Conservation (phyloP, 768 basidiomycete species). For the Kwoniella pini region DNA sequence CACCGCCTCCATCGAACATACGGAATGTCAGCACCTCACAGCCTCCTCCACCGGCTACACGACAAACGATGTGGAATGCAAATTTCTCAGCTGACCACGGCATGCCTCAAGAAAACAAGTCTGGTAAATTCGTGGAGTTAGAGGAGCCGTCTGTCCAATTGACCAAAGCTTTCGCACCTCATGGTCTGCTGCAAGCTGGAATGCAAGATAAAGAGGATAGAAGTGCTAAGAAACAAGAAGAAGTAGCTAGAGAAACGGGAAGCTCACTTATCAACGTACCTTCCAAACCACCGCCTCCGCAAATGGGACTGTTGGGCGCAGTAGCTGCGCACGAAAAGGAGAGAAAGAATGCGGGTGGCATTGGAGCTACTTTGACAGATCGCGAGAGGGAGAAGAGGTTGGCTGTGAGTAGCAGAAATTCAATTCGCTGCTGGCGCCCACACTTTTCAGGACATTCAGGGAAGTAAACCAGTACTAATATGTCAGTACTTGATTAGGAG, state of each 20-base stretch:
- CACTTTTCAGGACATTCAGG: too few species aligned
- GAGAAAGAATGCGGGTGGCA: constrained; percentile 88
- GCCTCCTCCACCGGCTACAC: constrained; percentile 52
- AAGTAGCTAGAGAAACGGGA: constrained; percentile 86
- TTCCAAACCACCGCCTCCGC: constrained; percentile 88
- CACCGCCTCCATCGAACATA: background rate
- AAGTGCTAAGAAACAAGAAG: constrained; percentile 92
- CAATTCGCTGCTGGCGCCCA: too few species aligned
- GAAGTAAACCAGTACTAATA: too few species aligned
- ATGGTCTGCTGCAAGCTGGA: constrained; percentile 90
- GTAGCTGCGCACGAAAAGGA: constrained; percentile 95
- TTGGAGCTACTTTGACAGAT: constrained; percentile 92
- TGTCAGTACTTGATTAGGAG: constrained; percentile 57
- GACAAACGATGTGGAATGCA: constrained; percentile 83
- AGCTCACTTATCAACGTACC: constrained; percentile 94
- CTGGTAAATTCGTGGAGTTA: constrained; percentile 67
- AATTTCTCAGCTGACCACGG: constrained; percentile 71
- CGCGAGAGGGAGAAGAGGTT: constrained; percentile 87
- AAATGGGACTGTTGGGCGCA: constrained; percentile 91
- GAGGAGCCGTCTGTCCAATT: constrained; percentile 73
- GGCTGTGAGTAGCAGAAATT: constrained; percentile 60
- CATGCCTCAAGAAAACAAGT: constrained; percentile 57
- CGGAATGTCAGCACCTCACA: constrained; percentile 2
- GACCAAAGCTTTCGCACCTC: constrained; percentile 92
- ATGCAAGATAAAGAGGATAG: constrained; percentile 94